These are phyloP conservation scores for Tolypocladium cylindrosporum DNA, from an alignment of 2,329 filamentous ascomycete species.

Conservation along the genomic window DNA sequence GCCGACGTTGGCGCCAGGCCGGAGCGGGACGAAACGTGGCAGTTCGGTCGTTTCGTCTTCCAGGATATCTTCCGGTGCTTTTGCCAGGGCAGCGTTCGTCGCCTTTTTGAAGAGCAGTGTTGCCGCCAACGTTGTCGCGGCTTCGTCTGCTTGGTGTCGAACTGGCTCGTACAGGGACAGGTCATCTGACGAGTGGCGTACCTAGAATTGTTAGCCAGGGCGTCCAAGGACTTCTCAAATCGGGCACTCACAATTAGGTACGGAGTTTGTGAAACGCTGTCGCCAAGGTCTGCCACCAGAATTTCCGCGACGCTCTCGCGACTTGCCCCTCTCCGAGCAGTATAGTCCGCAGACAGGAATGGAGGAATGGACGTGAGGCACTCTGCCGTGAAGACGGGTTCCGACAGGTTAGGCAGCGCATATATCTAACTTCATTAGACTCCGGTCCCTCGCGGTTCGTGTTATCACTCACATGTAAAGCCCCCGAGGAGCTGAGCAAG, in stretches of 20 bases:
- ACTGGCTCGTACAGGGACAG: conserved; percentile 82
- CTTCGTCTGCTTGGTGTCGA: conserved; percentile 32
- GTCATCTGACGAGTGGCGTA: conserved; percentile 72
- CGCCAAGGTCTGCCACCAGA: conserved; percentile 75
- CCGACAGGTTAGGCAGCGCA: conserved; percentile 60
- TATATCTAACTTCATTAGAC: conserved; percentile 50
- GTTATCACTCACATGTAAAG: conserved; percentile 53
- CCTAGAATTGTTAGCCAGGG: conserved; percentile 28
- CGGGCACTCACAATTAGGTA: conserved; percentile 63
- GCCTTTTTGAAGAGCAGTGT: conserved; percentile 69
- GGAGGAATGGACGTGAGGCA: conserved; percentile 71
- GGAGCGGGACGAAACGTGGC: conserved; percentile 41
- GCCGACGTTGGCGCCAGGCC: conserved; percentile 52
- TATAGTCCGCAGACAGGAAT: conserved; percentile 61
- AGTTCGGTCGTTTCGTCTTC: conserved; percentile 40
- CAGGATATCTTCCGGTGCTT: conserved; percentile 35
- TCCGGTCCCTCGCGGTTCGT: neutral
- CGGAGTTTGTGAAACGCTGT: conserved; percentile 57
- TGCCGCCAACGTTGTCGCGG: conserved; percentile 29
- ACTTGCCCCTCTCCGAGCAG: conserved; percentile 56
- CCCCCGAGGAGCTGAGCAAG: conserved; percentile 64
- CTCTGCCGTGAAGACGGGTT: conserved; percentile 64
- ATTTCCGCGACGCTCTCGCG: conserved; percentile 72
- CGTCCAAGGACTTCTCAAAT: too few species aligned
- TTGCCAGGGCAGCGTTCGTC: conserved; percentile 57